Evolutionary conservation across 345 rosid genomes (phyloP).

Genomic region (Melaleuca quinquenervia): DNA sequence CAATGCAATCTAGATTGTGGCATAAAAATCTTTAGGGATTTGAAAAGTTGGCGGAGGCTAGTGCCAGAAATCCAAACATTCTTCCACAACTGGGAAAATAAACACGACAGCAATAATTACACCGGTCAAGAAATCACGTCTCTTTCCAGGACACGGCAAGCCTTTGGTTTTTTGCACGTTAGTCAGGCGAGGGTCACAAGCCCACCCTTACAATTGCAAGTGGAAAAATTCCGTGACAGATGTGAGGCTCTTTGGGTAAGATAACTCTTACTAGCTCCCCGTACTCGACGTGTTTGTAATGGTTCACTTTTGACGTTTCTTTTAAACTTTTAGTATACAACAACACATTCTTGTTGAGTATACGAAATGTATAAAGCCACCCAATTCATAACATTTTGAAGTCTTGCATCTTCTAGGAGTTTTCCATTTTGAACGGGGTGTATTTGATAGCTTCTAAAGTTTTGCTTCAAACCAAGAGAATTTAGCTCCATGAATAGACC

Average conservation of each 20-base stretch:
- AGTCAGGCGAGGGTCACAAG: not conserved
- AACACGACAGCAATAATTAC: not conserved
- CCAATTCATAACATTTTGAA: not conserved
- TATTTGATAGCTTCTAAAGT: not conserved
- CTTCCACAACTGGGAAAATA: not conserved
- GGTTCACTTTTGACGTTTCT: not conserved
- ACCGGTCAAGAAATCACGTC: not conserved
- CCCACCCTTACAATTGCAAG: not conserved
- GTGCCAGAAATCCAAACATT: not conserved
- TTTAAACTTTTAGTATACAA: not conserved
- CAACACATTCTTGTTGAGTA: not conserved
- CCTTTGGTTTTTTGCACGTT: not conserved
- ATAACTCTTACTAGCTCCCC: too few species aligned
- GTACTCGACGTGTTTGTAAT: too few species aligned
- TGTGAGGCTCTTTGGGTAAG: not conserved
- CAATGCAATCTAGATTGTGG: too few species aligned
- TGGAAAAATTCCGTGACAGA: not conserved
- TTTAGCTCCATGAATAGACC: not conserved
- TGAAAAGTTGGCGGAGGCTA: not conserved
- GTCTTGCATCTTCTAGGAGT: not conserved
- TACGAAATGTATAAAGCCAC: not conserved
- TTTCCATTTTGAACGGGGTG: not conserved
- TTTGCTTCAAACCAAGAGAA: not conserved
- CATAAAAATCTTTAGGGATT: not conserved
- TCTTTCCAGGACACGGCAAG: not conserved